These are phyloP conservation scores for Adansonia grandidieri DNA, from an alignment of 441 rosid genomes.

Conservation along the genomic window DNA sequence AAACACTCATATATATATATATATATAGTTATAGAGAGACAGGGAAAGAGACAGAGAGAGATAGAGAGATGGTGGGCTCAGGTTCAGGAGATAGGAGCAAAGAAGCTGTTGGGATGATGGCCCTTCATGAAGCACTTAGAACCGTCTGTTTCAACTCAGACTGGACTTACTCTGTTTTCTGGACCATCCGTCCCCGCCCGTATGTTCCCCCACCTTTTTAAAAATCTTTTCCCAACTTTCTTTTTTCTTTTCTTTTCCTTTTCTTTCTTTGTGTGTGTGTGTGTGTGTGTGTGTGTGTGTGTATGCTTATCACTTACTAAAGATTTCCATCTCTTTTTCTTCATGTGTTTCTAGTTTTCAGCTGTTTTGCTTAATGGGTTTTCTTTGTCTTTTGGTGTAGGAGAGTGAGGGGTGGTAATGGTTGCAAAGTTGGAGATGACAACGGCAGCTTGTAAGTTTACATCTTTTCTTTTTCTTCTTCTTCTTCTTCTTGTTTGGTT, in stretches of 20 bases:
- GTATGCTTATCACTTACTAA: conserved; percentile 14
- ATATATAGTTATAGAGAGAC: neutral
- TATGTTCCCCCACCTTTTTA: conserved; percentile 34
- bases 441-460: conserved; percentile 93
- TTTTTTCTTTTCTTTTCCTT: neutral
- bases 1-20: neutral
- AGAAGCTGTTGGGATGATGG: conserved; percentile 99
- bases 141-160: conserved; percentile 92
- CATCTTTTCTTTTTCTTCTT: neutral
- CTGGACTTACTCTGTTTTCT: conserved; percentile 99
- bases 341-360: conserved; percentile 26
- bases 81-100: conserved; percentile 91
- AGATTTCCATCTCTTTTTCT: conserved; percentile 15
- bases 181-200: conserved; percentile 99
- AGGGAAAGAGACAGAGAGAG: neutral
- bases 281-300: conserved; percentile 18
- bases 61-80: conserved; percentile 88
- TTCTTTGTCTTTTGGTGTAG: conserved; percentile 52
- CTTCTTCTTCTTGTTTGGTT: conserved; percentile 23
- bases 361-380: conserved; percentile 41
- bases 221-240: neutral
- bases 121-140: conserved; percentile 99
- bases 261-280: neutral
- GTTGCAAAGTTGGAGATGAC: conserved; percentile 97
- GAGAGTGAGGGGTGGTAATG: conserved; percentile 96